Base-by-base conservation (phyloP, 108 stramenopile species). In the Discostella pseudostelligera region DNA sequence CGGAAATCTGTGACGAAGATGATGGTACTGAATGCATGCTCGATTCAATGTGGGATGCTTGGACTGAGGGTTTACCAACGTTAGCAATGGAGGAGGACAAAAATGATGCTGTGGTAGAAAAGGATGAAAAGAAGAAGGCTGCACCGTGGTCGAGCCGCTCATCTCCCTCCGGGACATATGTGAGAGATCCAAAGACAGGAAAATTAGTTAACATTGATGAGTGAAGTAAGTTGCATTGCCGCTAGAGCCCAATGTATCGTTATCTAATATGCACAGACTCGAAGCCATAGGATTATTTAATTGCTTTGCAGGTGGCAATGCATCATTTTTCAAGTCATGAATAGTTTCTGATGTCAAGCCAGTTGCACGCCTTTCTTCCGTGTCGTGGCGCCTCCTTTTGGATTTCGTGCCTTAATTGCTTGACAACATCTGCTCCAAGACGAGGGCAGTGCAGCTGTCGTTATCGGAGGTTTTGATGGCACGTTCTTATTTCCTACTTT, bases 181-280 rank as follows among this genome's bases (percentile, higher is more conserved):
- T 87, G 3, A 70, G 87, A 45, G 85, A 92, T 78, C 90, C 90
- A 12, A 65, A 63, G 45, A 92, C 90, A 12, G 87, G 90, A 11
- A 68, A 87, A 75, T 76, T 92, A 81, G 44, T 50, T 58, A 92
- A 89, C 47, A 87, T 92, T 49, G 90, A 89, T 64, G 81, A 83
- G 43, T 84, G 69, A 62, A 60, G 32, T 32, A 32, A 39, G 35
- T n/a, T 35, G n/a, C n/a, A 35, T 37, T 36, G 1, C 9, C 10
- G 17, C n/a, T 28, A 51, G 12, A 21, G 0, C 10, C 11, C 2
- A 24, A 49, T 25, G 12, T 49, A 21, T 32, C 3, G 3, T 32
- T 3, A 32, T 5, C 32, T 32, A 3, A 4, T 3, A 32, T 32
- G 32, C n/a, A n/a, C n/a, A n/a, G n/a, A n/a, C n/a, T n/a, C n/a